phyloP scores from a whole-genome alignment of 345 rosid genomes.

The Sonneratia alba region DNA sequence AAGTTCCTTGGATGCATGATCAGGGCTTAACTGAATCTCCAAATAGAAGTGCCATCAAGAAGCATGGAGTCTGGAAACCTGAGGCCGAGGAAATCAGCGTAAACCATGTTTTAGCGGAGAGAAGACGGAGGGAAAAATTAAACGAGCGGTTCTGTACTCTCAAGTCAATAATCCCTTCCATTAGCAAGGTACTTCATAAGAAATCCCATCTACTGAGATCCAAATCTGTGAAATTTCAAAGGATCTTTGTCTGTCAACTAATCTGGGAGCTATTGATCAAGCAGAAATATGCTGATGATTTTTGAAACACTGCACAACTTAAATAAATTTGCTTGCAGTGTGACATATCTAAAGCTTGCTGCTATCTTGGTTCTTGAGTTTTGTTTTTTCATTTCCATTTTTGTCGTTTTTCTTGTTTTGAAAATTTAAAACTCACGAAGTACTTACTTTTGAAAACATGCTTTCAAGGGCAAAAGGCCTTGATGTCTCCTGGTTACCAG shows the following conservation, averaged over 20 bases:
- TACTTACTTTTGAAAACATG: too few relatives aligned
- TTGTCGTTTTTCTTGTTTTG: background rate
- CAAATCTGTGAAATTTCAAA: background rate
- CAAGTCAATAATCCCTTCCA: constrained; percentile 62
- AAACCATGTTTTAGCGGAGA: constrained; percentile 40
- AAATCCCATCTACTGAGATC: background rate
- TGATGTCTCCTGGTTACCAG: background rate
- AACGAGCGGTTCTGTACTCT: constrained; percentile 47
- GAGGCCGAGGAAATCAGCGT: constrained; percentile 47
- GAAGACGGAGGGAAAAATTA: constrained; percentile 41
- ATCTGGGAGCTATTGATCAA: background rate
- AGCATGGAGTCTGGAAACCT: constrained; percentile 27
- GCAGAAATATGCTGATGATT: background rate
- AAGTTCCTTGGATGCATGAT: constrained; percentile 57
- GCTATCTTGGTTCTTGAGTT: too few relatives aligned
- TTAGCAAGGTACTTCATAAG: constrained; percentile 43
- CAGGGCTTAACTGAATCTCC: constrained; percentile 25
- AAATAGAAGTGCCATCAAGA: constrained; percentile 20
- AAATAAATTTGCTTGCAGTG: too few relatives aligned
- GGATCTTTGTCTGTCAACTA: background rate
- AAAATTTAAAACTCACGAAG: background rate
- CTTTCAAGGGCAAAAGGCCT: background rate
- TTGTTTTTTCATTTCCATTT: background rate
- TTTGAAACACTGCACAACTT: too few relatives aligned
- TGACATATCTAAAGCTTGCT: too few relatives aligned